A percentile compares a stretch with the other conserved stretches of the same genome.
These are phyloP conservation scores for Penicillium sp. DNA, from an alignment of 2,329 filamentous ascomycete species.

Conservation along the genomic window DNA sequence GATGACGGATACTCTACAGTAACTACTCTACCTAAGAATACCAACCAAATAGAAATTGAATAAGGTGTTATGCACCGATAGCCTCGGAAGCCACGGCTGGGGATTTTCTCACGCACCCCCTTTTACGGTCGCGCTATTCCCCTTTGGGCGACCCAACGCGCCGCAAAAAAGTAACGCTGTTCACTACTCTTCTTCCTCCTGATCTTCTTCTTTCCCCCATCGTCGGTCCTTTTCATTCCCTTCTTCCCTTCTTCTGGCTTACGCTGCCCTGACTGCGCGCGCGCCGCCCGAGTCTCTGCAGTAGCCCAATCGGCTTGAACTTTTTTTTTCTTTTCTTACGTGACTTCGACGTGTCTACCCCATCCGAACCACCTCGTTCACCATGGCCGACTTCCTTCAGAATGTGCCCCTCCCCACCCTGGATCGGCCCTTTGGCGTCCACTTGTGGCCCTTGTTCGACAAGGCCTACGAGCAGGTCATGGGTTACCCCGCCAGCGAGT, in stretches of 20 bases:
- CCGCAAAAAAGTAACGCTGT: conserved; percentile 23
- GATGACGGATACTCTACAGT: not conserved
- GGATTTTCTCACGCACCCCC: conserved; percentile 20
- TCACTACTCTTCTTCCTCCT: conserved; percentile 11
- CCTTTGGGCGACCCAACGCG: conserved; percentile 25
- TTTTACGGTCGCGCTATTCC: conserved; percentile 30
- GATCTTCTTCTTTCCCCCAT: conserved; percentile 67
- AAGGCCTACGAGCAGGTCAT: conserved; percentile 73
- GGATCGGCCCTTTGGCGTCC: conserved; percentile 86
- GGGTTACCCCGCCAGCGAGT: conserved; percentile 83
- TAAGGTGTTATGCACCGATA: not conserved
- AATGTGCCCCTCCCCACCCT: conserved; percentile 69
- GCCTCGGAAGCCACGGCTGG: conserved; percentile 19
- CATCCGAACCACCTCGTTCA: conserved; percentile 19
- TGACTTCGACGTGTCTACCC: not conserved
- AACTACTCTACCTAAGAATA: not conserved
- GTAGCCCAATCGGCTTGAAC: not conserved
- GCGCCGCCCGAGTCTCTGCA: not conserved
- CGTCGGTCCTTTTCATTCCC: conserved; percentile 34
- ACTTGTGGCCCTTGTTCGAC: conserved; percentile 92
- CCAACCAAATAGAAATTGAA: not conserved
- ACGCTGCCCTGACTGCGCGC: conserved; percentile 6
- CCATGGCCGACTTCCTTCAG: conserved; percentile 53
- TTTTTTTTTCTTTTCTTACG: conserved; percentile 10
- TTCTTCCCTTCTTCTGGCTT: conserved; percentile 62